These are phyloP conservation scores for Mrakia hoshinonis DNA, from an alignment of 768 basidiomycete species.

Conservation along the genomic window DNA sequence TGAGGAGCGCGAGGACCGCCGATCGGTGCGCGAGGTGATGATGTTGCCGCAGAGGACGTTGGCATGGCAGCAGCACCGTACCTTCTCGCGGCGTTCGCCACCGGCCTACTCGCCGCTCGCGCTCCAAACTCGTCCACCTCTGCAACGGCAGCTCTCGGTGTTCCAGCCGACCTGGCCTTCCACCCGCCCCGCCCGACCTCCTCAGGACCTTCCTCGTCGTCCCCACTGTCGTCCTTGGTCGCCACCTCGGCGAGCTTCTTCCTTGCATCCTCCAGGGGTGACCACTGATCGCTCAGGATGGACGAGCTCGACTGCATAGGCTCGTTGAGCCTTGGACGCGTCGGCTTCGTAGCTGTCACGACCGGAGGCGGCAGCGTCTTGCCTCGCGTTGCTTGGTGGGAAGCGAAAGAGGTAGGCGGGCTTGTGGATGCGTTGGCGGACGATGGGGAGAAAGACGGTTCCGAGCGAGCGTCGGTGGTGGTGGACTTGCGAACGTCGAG, in stretches of 20 bases:
- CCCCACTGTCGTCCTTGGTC: slow-evolving; percentile 4
- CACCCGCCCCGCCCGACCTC: not conserved
- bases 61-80: not conserved
- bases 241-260: not conserved
- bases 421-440: not conserved
- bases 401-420: not conserved
- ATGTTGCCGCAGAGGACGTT: not conserved
- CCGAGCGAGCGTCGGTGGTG: not conserved
- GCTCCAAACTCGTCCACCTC: not conserved
- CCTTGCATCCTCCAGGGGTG: slow-evolving; percentile 20
- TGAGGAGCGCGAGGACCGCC: not conserved
- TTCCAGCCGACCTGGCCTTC: not conserved
- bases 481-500: no score
- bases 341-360: not conserved
- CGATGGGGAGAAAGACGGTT: not conserved
- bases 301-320: slow-evolving; percentile 8
- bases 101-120: not conserved
- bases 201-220: not conserved
- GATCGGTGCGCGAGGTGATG: not conserved
- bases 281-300: slow-evolving; percentile 26
- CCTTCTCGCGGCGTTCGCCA: not conserved
- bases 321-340: not conserved
- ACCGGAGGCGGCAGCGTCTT: not conserved
- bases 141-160: not conserved
- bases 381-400: not conserved